Evolutionary conservation across 208 protist species (phyloP).

Genomic region (Acanthamoeba sp.): DNA sequence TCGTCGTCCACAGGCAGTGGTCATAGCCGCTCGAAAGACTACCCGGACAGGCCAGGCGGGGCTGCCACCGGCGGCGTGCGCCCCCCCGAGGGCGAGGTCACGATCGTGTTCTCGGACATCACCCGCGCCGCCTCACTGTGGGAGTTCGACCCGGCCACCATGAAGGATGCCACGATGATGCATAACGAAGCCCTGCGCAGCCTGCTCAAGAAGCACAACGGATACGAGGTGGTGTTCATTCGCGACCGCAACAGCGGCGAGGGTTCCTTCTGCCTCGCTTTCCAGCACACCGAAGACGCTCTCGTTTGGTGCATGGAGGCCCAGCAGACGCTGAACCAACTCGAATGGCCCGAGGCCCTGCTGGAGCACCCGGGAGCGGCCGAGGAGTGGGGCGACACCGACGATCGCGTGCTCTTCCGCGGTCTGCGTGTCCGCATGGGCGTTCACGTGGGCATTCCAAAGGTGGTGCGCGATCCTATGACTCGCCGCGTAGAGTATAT

Average conservation of each 20-base stretch:
- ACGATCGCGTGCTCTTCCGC: constrained; percentile 40
- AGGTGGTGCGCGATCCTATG: constrained; percentile 27
- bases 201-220: not conserved
- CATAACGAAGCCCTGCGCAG: not conserved
- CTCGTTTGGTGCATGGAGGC: constrained; percentile 4
- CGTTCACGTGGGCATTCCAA: constrained; percentile 25
- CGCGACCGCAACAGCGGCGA: constrained; percentile 59
- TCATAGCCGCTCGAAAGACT: not conserved
- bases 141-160: not conserved
- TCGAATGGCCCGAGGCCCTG: constrained; percentile 57
- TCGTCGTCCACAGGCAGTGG: not conserved
- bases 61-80: not conserved
- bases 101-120: constrained; percentile 57
- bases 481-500: constrained; percentile 56
- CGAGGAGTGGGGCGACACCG: constrained; percentile 36
- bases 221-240: constrained; percentile 57
- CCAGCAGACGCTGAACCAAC: constrained; percentile 26
- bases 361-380: constrained; percentile 43
- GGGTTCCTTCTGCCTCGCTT: constrained; percentile 69
- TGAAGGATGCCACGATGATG: not conserved
- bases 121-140: constrained; percentile 16
- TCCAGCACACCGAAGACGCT: constrained; percentile 11
- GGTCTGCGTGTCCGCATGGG: constrained; percentile 71
- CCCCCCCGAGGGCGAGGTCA: constrained; percentile 16
- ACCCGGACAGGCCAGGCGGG: not conserved